These are phyloP conservation scores for Scytalidium lignicola DNA, from an alignment of 2,329 filamentous ascomycete species.

Conservation along the genomic window DNA sequence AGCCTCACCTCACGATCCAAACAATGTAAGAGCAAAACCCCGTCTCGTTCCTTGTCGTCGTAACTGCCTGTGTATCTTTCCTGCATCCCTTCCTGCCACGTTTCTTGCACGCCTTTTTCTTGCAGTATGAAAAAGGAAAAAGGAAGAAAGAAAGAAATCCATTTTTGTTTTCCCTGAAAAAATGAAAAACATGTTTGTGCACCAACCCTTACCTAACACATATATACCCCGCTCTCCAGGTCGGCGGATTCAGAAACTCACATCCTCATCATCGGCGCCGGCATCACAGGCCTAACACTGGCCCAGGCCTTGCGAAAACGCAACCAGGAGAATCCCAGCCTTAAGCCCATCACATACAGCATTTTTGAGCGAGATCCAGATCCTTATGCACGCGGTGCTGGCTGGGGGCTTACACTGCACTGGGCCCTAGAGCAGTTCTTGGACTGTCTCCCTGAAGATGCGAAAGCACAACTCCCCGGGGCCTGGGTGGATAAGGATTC, in stretches of 20 bases:
- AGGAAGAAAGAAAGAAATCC: neutral
- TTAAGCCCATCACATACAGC: conserved; percentile 37
- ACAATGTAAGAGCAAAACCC: neutral
- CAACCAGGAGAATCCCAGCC: conserved; percentile 6
- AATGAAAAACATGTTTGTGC: too few species aligned
- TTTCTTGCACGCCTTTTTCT: neutral
- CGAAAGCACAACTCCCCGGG: conserved; percentile 40
- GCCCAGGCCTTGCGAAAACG: conserved; percentile 22
- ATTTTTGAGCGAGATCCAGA: conserved; percentile 52
- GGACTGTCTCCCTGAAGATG: conserved; percentile 41
- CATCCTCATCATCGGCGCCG: conserved; percentile 28
- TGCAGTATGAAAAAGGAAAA: neutral
- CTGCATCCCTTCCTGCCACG: neutral
- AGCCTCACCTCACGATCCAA: neutral
- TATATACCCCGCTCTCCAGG: neutral
- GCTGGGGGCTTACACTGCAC: conserved; percentile 61
- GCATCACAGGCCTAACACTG: conserved; percentile 29
- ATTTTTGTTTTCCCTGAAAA: neutral
- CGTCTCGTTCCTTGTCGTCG: neutral
- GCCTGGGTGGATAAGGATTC: conserved; percentile 47
- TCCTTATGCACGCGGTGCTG: conserved; percentile 41
- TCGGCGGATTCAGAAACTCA: conserved; percentile 5
- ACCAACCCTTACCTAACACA: neutral
- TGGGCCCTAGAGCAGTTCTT: conserved; percentile 46
- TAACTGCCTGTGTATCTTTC: neutral